Evolutionary conservation across 1,139 yeast genomes (phyloP).

Genomic region (Lodderomyces theae): DNA sequence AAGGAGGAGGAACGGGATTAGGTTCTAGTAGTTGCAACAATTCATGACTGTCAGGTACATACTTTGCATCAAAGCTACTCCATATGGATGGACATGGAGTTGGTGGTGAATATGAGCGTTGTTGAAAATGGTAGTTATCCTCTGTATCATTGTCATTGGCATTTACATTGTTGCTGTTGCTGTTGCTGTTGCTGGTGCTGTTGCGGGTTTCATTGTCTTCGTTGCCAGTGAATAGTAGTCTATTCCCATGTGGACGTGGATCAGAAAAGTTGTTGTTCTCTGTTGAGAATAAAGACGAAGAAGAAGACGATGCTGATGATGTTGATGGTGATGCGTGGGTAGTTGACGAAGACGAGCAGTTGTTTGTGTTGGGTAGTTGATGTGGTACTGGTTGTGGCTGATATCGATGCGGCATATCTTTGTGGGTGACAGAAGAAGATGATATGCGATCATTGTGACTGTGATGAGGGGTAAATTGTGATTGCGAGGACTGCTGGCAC

Average conservation of each 20-base stretch:
- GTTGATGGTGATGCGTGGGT: neutral
- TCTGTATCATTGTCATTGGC: too few species aligned
- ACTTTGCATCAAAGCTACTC: neutral
- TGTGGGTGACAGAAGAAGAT: too few species aligned
- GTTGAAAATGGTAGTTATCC: slow-evolving; percentile 9
- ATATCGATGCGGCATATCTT: too few species aligned
- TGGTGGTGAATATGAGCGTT: slow-evolving; percentile 13
- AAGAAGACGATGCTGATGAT: slow-evolving; percentile 6
- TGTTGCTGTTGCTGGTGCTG: neutral
- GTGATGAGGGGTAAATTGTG: too few species aligned
- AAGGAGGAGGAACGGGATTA: slow-evolving; percentile 49
- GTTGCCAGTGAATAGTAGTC: neutral
- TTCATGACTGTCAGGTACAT: slow-evolving; percentile 14
- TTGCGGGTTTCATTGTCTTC: neutral
- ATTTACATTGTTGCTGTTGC: neutral
- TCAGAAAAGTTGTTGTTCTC: slow-evolving; percentile 4
- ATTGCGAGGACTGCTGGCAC: too few species aligned
- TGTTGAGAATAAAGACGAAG: slow-evolving; percentile 5
- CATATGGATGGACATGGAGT: slow-evolving; percentile 10
- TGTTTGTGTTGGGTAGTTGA: too few species aligned
- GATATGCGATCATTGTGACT: too few species aligned
- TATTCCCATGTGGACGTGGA: slow-evolving; percentile 1
- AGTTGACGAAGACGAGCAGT: too few species aligned
- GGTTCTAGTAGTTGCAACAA: slow-evolving; percentile 48
- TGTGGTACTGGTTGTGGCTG: too few species aligned